phyloP scores from a whole-genome alignment of 495 filamentous ascomycete species.

The Penicillium nucicola region DNA sequence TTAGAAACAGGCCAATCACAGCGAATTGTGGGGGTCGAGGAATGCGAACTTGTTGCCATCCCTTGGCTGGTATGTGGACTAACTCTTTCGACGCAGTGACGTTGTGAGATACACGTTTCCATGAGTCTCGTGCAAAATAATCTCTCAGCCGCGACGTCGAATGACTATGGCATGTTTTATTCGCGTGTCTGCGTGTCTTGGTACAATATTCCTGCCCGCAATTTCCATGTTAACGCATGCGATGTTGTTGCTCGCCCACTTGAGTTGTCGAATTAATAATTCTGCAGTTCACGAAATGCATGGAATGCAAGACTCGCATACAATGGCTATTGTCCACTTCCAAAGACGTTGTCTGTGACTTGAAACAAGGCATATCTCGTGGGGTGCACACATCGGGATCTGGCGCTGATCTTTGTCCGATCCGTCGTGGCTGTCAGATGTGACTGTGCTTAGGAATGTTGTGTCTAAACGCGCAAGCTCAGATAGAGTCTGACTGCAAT shows the following conservation, averaged over 20 bases:
- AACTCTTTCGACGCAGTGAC: neutral
- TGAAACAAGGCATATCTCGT: conserved; percentile 1
- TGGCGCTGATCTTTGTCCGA: conserved; percentile 14
- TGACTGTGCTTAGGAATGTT: conserved; percentile 13
- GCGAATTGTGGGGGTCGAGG: neutral
- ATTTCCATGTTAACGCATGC: neutral
- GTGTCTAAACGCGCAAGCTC: conserved; percentile 11
- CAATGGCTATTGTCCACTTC: neutral
- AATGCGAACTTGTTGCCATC: conserved; percentile 6
- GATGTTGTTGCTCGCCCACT: neutral
- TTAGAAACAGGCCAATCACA: neutral
- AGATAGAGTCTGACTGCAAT: neutral
- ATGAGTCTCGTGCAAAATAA: neutral
- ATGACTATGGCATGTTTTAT: too few species aligned
- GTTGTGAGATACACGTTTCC: neutral
- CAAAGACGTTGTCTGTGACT: neutral
- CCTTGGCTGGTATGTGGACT: conserved; percentile 8
- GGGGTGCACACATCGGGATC: conserved; percentile 6
- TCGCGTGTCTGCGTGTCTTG: too few species aligned
- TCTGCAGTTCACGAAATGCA: too few species aligned
- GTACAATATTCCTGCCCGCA: too few species aligned
- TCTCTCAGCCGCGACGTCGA: neutral
- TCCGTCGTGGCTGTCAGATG: conserved; percentile 22
- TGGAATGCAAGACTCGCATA: neutral
- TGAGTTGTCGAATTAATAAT: too few species aligned